Percentiles rank a stretch among this genome's conserved stretches.
Evolutionary conservation across 139 green algal genomes (phyloP).

Genomic region (Micromonas commoda): DNA sequence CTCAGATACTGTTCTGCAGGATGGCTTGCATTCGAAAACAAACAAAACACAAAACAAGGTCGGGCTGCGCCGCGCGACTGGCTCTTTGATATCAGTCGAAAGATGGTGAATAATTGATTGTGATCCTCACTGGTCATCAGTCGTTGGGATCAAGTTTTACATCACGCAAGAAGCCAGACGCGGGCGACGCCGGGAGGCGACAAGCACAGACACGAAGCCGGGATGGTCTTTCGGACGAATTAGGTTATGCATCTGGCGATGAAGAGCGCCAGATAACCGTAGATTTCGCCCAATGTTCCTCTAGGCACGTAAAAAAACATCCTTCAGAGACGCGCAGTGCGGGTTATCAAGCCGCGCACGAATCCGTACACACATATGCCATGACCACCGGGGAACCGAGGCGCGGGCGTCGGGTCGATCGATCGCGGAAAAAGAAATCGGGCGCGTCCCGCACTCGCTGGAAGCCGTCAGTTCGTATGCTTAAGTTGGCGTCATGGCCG

Average conservation of each 20-base stretch:
- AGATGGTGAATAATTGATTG: conserved; percentile 29
- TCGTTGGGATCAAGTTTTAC: conserved; percentile 6
- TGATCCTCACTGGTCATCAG: conserved; percentile 5
- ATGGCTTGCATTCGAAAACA: background rate
- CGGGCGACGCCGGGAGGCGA: background rate
- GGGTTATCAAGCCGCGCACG: background rate
- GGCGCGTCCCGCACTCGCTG: background rate
- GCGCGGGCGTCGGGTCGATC: too few relatives aligned
- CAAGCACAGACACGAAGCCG: background rate
- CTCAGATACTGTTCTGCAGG: conserved; percentile 15
- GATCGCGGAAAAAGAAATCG: background rate
- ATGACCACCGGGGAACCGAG: too few relatives aligned
- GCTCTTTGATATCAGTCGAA: conserved; percentile 23
- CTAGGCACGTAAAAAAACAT: background rate
- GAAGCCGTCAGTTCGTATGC: background rate
- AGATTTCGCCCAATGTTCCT: background rate
- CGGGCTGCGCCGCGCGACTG: too few relatives aligned
- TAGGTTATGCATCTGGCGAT: background rate
- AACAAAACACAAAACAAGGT: background rate
- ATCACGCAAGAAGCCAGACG: background rate
- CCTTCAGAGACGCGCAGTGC: background rate
- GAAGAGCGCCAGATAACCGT: background rate
- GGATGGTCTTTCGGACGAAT: background rate
- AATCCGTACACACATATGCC: conserved; percentile 14
- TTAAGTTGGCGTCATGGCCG: background rate